phyloP scores from a whole-genome alignment of 2,329 filamentous ascomycete species.

The Anisogramma anomala region DNA sequence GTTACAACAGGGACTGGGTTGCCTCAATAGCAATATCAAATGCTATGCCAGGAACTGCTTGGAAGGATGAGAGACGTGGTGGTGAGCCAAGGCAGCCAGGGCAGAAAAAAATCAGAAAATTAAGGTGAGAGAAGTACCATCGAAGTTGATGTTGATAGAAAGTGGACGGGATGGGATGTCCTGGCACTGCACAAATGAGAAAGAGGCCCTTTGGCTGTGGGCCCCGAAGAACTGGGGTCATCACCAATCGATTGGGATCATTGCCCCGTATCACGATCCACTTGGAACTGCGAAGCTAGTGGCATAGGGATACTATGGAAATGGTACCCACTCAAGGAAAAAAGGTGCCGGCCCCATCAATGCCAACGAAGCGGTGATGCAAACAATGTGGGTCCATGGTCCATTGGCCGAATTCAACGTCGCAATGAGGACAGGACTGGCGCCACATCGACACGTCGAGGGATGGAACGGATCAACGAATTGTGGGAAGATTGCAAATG shows the following conservation, averaged over 20 bases:
- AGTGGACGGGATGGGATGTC: slow-evolving; percentile 13
- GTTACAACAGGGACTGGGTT: slow-evolving; percentile 1
- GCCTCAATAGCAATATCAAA: slow-evolving; percentile 4
- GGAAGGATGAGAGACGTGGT: not conserved
- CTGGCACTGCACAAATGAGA: slow-evolving; percentile 6
- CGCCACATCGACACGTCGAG: slow-evolving; percentile 33
- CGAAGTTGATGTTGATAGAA: too few species aligned
- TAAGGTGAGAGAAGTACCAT: slow-evolving; percentile 5
- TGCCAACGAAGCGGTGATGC: slow-evolving; percentile 19
- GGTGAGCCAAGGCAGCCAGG: slow-evolving; percentile 1
- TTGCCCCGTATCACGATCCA: not conserved
- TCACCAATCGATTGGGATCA: slow-evolving; percentile 1
- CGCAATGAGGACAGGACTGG: slow-evolving; percentile 20
- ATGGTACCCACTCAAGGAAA: slow-evolving; percentile 13
- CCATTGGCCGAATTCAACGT: slow-evolving; percentile 23
- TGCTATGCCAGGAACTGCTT: slow-evolving; percentile 11
- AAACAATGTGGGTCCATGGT: slow-evolving; percentile 21
- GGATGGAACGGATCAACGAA: too few species aligned
- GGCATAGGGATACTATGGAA: slow-evolving; percentile 12
- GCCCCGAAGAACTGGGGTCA: not conserved
- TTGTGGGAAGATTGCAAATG: too few species aligned
- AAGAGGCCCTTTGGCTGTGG: not conserved
- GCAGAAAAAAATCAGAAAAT: slow-evolving; percentile 6
- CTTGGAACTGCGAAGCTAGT: not conserved
- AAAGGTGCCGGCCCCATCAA: slow-evolving; percentile 12